Base-by-base conservation (phyloP, 306 rosid genomes). In the Senna tora region DNA sequence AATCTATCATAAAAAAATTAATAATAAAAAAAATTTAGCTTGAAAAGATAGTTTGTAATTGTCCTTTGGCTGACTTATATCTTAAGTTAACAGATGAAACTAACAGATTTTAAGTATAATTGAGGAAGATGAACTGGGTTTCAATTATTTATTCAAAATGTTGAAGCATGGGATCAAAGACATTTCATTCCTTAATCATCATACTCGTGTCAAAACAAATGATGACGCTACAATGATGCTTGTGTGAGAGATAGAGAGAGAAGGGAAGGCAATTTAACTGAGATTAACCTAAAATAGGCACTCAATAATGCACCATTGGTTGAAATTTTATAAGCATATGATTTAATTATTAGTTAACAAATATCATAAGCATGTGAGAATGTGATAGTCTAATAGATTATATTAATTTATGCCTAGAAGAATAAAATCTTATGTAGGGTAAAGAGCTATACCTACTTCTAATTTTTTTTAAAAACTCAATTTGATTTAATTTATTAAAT, bases 371-470 rank as follows among this genome's bases (percentile, higher is more conserved):
- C 86, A 79, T 74, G 83, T 69, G 75, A 77, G 56, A 36, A 3
- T 74, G 83, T 69, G 75, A 77, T 60, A 71, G 71, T 59, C 45
- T 72, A 73, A 77, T 64, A 73, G 73, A 72, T 75, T 74, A 63
- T 16, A 36, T 74, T 70, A 73, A 36, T 67, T 84, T 90, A 83
- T 86, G 90, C 85, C 84, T 66, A 53, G 73, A 68, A 81, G 80
- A 75, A 74, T 71, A 80, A 81, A 82, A 87, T 83, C 76, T 73
- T 83, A 80, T 72, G 83, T 63, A 78, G 87, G 88, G 87, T 71
- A 52, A 64, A 74, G 65, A 49, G 55, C 74, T 82, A 69, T 36
- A 75, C 83, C 88, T 75, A 70, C 69, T 69, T 78, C 55, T 62
- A 50, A 82, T 68, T 75, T 67, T 59, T 75, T 76, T 65, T 69